phyloP scores from a whole-genome alignment of 495 filamentous ascomycete genomes.

The Pyrenopolyporus hunteri region DNA sequence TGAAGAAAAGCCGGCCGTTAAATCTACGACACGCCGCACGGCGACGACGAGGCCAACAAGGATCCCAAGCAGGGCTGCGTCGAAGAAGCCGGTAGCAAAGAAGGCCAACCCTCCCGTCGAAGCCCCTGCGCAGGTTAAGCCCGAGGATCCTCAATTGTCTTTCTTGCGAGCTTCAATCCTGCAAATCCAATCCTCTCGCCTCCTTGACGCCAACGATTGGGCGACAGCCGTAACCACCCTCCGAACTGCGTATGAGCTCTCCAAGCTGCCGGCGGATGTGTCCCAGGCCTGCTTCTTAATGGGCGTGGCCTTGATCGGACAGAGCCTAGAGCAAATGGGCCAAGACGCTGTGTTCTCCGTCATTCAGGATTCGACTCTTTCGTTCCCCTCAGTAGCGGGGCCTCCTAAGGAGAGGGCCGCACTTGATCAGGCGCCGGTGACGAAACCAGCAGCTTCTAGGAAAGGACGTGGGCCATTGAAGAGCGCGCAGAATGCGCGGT shows the following conservation, averaged over 20 bases:
- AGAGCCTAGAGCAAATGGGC: slow-evolving; percentile 70
- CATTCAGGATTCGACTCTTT: slow-evolving; percentile 89
- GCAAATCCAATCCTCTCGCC: slow-evolving; percentile 65
- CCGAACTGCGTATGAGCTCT: slow-evolving; percentile 51
- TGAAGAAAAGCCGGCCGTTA: slow-evolving; percentile 46
- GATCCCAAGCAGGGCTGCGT: slow-evolving; percentile 28
- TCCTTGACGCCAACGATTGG: slow-evolving; percentile 63
- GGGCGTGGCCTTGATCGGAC: slow-evolving; percentile 62
- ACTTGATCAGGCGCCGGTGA: slow-evolving; percentile 27
- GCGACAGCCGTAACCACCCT: slow-evolving; percentile 58
- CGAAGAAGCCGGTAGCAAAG: slow-evolving; percentile 40
- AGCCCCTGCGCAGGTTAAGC: slow-evolving; percentile 30
- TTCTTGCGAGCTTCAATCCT: slow-evolving; percentile 67
- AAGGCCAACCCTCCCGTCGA: slow-evolving; percentile 40
- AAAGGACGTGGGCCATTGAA: slow-evolving; percentile 32
- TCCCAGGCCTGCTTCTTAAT: slow-evolving; percentile 59
- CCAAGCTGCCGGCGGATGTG: slow-evolving; percentile 47
- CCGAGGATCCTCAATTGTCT: slow-evolving; percentile 61
- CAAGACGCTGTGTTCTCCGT: slow-evolving; percentile 86
- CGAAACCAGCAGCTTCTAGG: slow-evolving; percentile 39
- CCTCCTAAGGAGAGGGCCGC: slow-evolving; percentile 26
- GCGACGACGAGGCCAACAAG: slow-evolving; percentile 30
- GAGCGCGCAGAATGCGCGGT: slow-evolving; percentile 39
- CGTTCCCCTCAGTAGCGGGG: slow-evolving; percentile 68
- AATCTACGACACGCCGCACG: slow-evolving; percentile 25